Evolutionary conservation across 2,329 filamentous ascomycete genomes (phyloP), one percentile per base, ranked within the genome.

Genomic region (Alternaria triticina): DNA sequence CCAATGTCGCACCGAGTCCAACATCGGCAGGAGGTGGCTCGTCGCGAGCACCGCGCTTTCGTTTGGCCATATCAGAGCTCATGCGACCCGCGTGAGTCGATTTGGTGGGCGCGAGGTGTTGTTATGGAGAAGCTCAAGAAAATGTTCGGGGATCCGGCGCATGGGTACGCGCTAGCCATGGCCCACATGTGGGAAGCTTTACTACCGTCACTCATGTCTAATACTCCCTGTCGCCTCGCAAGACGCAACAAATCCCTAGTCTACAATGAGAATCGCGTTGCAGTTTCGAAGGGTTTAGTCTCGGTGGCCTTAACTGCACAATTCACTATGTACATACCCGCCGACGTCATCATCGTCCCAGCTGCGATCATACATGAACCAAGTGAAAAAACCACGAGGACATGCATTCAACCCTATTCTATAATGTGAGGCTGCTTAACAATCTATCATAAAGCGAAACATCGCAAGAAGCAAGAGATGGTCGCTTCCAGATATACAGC

Each of bases 1-100:
- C 73, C 54, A 77, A 61, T 40, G 75, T 77, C 40, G 72, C 73
- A 28, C 74, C 75, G 17, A 78, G 67, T 17, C 76, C 72, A 46
- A 73, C 65, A 45, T 75, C 70, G 47, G 66, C 61, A n/a, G 64
- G 55, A 33, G 64, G 57, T 36, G 47, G 52, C 15, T 74, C 67
- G 6, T 72, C 66, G 22, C 70, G 62, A 33, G 65, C 33, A 50
- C 64, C 62, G 54, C 73, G 69, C 70, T 78, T 77, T 66, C 74
- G 70, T 71, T 77, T 78, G 33, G 70, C 63, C 74, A 77, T 78
- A 54, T 64, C 59, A 62, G 40, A 47, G 57, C 59, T 58, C 55
- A 62, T 69, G 57, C 64, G 51, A 62, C 36, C 22, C 15, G 40
- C 17, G 47, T 22, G 49, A 52, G 23, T 15, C 28, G 15, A n/a